Base-by-base conservation (phyloP, 2,329 filamentous ascomycete species). In the Emydomyces testavorans region DNA sequence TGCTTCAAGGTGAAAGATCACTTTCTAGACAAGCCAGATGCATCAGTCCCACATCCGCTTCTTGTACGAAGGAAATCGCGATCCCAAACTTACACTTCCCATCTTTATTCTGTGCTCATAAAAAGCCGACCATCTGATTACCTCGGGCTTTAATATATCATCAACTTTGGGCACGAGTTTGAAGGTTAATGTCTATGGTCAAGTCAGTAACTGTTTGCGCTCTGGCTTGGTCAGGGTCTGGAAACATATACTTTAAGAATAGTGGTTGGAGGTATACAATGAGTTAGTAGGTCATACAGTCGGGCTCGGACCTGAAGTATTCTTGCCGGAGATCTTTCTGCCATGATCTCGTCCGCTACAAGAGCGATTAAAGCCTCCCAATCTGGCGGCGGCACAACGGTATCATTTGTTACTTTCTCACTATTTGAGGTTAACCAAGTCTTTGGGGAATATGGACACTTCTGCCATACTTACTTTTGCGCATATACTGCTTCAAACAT, bases 401-500 rank as follows among this genome's bases (percentile, higher is more conserved):
- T 96, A 53, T 75, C 80, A 55, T 95, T 88, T 43, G 82, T 84
- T 15, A 95, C 80, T 69, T 85, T 92, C 65, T 96, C 90, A 65
- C 90, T 95, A 60, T 31, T 48, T 36, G 16, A 10, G 10, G 16
- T n/a, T 15, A 34, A 34, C 6, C 8, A 15, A 36, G 1, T 40
- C 7, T 18, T 7, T 6, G 4, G 15, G 24, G 11, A 39, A 40
- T 18, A 29, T 11, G 6, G 26, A 18, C 4, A 24, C 3, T 3
- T 24, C 3, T 20, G 21, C 6, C 38, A 28, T 42, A 32, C 26
- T 43, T 76, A 95, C 88, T 95, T 96, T 63, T 96, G 90, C 28
- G 92, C 92, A 70, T 96, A 87, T 21, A 96, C 85, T 10, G 92
- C 85, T 70, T 98, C 92, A 60, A 90, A 94, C 89, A 98, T 98